These are phyloP conservation scores for Cytospora leucostoma DNA, from an alignment of 2,329 filamentous ascomycete genomes.

Conservation along the genomic window DNA sequence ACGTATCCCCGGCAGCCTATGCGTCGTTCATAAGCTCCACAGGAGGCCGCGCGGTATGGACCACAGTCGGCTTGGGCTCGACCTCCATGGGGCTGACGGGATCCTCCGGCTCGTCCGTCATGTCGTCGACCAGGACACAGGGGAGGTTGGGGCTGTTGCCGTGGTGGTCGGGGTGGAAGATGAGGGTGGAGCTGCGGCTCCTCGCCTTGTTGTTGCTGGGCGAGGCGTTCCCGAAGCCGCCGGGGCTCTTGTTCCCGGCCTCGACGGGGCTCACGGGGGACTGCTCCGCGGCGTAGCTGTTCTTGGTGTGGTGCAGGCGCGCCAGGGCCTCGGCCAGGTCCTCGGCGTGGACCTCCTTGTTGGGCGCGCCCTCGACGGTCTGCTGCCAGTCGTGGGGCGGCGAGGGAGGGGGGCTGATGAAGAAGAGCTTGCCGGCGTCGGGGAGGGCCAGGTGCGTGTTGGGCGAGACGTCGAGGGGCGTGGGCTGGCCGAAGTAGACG, in stretches of 20 bases:
- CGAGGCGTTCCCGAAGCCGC: constrained; percentile 22
- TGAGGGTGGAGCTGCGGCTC: constrained; percentile 65
- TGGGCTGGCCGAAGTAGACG: constrained; percentile 69
- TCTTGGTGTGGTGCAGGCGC: constrained; percentile 54
- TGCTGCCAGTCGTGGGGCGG: constrained; percentile 71
- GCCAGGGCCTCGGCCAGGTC: constrained; percentile 68
- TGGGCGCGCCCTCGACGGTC: constrained; percentile 67
- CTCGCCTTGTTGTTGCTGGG: constrained; percentile 37
- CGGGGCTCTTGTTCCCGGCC: constrained; percentile 29
- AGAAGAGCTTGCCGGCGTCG: constrained; percentile 71
- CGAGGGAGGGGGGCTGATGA: constrained; percentile 69
- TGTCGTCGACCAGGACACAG: constrained; percentile 67
- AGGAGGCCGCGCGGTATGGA: constrained; percentile 64
- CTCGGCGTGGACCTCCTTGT: constrained; percentile 69
- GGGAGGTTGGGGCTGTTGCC: constrained; percentile 59
- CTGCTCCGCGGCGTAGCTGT: constrained; percentile 29
- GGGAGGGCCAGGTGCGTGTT: constrained; percentile 65
- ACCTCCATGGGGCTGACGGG: constrained; percentile 45
- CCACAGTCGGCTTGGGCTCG: constrained; percentile 51
- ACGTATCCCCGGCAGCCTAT: constrained; percentile 25
- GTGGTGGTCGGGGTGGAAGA: constrained; percentile 63
- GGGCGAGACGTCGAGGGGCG: constrained; percentile 50
- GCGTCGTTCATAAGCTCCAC: constrained; percentile 63
- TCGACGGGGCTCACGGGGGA: constrained; percentile 36
- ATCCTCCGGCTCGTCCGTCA: constrained; percentile 57